Evolutionary conservation across 2,329 filamentous ascomycete species (phyloP).

Genomic region (Fusarium euwallaceae): DNA sequence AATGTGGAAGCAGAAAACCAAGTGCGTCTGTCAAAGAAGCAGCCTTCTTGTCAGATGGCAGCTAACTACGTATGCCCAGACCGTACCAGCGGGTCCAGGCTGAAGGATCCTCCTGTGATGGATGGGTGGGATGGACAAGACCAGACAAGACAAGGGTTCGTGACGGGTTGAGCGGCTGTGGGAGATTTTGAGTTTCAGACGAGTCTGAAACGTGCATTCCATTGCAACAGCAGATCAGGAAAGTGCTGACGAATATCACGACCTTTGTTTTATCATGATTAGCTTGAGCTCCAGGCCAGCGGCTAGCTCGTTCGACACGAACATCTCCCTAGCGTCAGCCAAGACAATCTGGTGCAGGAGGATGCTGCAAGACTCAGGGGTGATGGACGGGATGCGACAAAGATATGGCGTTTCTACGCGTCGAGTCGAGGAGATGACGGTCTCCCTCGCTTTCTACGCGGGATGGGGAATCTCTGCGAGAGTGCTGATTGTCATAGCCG

Average conservation of each 20-base stretch:
- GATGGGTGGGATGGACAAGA: not conserved
- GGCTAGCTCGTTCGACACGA: conserved; percentile 5
- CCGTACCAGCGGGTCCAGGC: not conserved
- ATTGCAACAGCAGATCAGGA: conserved; percentile 13
- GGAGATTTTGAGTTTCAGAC: conserved; percentile 32
- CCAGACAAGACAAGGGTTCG: conserved; percentile 12
- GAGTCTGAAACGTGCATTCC: conserved; percentile 30
- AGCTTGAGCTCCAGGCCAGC: conserved; percentile 10
- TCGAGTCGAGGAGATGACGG: conserved; percentile 8
- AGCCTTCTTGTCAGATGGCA: not conserved
- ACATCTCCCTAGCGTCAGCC: not conserved
- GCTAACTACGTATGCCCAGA: not conserved
- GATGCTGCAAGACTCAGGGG: conserved; percentile 34
- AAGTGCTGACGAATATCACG: conserved; percentile 21
- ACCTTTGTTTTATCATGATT: conserved; percentile 22
- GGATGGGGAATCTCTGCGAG: not conserved
- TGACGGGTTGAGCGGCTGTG: conserved; percentile 18
- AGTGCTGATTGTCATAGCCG: not conserved
- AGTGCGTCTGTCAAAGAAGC: not conserved
- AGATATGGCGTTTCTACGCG: conserved; percentile 7
- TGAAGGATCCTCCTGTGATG: not conserved
- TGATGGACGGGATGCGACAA: not conserved
- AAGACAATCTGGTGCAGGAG: not conserved
- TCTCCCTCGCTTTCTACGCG: not conserved
- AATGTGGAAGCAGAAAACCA: not conserved